Conservation (phyloP, 2,329 filamentous ascomycete genomes). For the Balansia obtecta region DNA sequence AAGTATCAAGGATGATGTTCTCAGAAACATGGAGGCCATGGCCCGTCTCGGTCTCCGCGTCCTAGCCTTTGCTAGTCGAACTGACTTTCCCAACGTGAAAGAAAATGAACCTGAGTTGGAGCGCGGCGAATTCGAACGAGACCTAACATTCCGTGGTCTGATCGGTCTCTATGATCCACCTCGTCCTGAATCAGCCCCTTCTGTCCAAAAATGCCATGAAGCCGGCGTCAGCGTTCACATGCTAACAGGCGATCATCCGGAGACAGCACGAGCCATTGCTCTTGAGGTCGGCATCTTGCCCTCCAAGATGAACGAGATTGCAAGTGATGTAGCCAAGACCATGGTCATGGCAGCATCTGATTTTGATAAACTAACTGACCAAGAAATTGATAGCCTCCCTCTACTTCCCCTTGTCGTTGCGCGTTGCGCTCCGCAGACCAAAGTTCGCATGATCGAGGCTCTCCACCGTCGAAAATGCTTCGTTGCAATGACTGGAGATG, state of each 20-base stretch:
- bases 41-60: slow-evolving; percentile 54
- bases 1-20: slow-evolving; percentile 37
- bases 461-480: slow-evolving; percentile 43
- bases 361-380: background rate
- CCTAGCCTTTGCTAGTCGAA: slow-evolving; percentile 48
- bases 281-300: slow-evolving; percentile 45
- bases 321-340: slow-evolving; percentile 37
- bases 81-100: slow-evolving; percentile 23
- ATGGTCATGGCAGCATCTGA: slow-evolving; percentile 31
- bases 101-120: slow-evolving; percentile 29
- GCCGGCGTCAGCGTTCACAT: slow-evolving; percentile 54
- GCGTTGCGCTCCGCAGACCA: slow-evolving; percentile 47
- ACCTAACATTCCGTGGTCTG: slow-evolving; percentile 60
- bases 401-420: slow-evolving; percentile 41
- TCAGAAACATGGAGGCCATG: background rate
- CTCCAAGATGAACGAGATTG: slow-evolving; percentile 34
- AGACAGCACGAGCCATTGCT: slow-evolving; percentile 38
- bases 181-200: slow-evolving; percentile 43
- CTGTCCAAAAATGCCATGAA: slow-evolving; percentile 26
- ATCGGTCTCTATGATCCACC: slow-evolving; percentile 55
- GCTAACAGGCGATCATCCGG: slow-evolving; percentile 35
- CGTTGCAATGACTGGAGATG: slow-evolving; percentile 53
- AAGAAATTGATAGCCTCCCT: slow-evolving; percentile 39
- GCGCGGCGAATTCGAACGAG: slow-evolving; percentile 35
- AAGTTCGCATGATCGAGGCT: slow-evolving; percentile 40